Percentiles rank a stretch among this genome's conserved stretches.
phyloP scores from a whole-genome alignment of 176 grass and related monocot genomes.

The Rhynchospora tenuis region DNA sequence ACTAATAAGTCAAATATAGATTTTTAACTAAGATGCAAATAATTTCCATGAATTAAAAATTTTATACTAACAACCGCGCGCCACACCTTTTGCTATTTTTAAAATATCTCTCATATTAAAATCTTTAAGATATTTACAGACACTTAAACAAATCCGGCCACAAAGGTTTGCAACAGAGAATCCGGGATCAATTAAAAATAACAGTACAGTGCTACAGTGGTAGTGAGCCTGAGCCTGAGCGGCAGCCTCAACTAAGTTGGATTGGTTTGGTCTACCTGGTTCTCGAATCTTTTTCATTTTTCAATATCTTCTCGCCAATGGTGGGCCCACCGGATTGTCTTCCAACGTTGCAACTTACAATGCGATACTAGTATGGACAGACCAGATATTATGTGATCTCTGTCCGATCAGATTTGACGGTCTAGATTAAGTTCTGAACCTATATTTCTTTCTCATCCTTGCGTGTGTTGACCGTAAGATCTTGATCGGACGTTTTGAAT shows the following conservation, averaged over 20 bases:
- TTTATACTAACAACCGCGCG: no score
- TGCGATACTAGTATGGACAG: background rate
- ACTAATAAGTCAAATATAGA: no score
- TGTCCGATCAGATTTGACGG: background rate
- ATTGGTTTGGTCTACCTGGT: background rate
- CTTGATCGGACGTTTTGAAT: background rate
- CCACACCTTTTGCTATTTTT: no score
- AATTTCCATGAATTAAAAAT: no score
- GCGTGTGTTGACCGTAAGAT: background rate
- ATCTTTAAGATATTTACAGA: no score
- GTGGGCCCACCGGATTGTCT: background rate
- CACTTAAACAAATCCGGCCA: background rate
- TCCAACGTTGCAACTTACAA: background rate
- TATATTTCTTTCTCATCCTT: no score
- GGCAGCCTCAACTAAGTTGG: background rate
- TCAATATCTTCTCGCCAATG: background rate
- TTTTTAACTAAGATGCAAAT: no score
- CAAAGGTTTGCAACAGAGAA: background rate
- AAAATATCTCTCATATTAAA: no score
- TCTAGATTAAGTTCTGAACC: no score
- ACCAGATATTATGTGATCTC: background rate
- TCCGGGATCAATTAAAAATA: background rate
- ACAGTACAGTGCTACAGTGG: background rate
- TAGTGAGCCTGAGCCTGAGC: background rate
- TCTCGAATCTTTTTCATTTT: conserved; percentile 12